Evolutionary conservation across 306 rosid species (phyloP).

Genomic region (Prunus kanzakura): DNA sequence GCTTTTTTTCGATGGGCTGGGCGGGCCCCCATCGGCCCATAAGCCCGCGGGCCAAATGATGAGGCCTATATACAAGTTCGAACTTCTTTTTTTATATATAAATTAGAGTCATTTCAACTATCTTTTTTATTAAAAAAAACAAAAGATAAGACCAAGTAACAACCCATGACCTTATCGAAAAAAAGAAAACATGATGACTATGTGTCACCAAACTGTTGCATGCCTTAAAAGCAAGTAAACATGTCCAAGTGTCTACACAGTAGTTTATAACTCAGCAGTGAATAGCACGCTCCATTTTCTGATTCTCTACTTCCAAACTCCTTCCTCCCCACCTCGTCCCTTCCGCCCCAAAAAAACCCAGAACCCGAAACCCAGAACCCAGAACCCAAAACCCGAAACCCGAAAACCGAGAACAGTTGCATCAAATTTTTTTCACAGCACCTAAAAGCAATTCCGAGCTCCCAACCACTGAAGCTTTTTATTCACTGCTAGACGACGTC

Average conservation of each 20-base stretch:
- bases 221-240: too few species aligned
- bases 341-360: conserved; percentile 19
- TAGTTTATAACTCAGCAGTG: neutral
- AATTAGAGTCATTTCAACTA: too few species aligned
- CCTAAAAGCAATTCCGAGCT: neutral
- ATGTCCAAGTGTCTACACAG: too few species aligned
- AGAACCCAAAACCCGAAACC: neutral
- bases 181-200: neutral
- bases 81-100: accelerated
- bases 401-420: too few species aligned
- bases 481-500: neutral
- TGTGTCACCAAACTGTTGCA: neutral
- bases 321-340: conserved; percentile 9
- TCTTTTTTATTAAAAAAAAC: too few species aligned
- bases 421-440: neutral
- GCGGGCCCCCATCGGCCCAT: too few species aligned
- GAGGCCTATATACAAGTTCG: too few species aligned
- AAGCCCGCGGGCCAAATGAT: too few species aligned
- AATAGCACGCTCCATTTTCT: neutral
- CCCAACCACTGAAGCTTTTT: neutral
- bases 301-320: neutral
- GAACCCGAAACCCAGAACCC: neutral
- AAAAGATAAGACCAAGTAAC: neutral
- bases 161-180: neutral
- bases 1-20: too few species aligned